These are phyloP conservation scores for Hygrophila difformis DNA, from an alignment of 257 asterid species.

Conservation along the genomic window DNA sequence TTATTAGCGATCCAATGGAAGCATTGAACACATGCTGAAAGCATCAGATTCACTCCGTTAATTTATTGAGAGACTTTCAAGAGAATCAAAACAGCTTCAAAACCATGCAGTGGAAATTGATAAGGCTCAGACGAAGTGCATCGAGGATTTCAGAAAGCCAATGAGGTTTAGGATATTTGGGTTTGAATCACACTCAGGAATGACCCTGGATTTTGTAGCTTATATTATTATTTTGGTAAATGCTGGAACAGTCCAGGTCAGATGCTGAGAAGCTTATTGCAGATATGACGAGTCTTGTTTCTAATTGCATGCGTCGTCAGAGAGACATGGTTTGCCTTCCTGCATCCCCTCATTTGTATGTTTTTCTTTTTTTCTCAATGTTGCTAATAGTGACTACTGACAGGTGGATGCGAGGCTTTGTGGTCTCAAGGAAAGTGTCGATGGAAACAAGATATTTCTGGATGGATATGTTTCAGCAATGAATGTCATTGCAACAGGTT, in stretches of 20 bases:
- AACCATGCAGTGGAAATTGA: conserved; percentile 42
- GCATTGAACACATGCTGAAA: conserved; percentile 34
- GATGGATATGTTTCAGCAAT: conserved; percentile 50
- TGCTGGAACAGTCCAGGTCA: conserved; percentile 56
- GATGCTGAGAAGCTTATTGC: conserved; percentile 61
- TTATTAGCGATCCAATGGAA: conserved; percentile 42
- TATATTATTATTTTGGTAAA: conserved; percentile 9
- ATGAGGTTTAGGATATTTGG: conserved; percentile 35
- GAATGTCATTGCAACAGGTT: conserved; percentile 54
- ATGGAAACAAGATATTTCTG: conserved; percentile 41
- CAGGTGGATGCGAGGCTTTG: conserved; percentile 61
- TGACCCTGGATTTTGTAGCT: conserved; percentile 8
- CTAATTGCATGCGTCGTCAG: conserved; percentile 62
- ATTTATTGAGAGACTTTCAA: conserved; percentile 35
- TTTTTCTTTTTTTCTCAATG: conserved; percentile 1
- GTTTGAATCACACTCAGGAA: not conserved
- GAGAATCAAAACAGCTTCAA: conserved; percentile 46
- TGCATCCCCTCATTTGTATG: not conserved
- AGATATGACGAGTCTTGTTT: conserved; percentile 51
- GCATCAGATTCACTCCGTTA: conserved; percentile 38
- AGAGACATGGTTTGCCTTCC: conserved; percentile 48
- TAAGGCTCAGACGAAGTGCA: conserved; percentile 35
- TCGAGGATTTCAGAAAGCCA: conserved; percentile 59
- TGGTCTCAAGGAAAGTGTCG: conserved; percentile 40
- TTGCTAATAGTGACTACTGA: conserved; percentile 8